Evolutionary conservation across 257 asterid genomes (phyloP), one percentile per base, ranked within the genome.

Genomic region (Misopates orontium): DNA sequence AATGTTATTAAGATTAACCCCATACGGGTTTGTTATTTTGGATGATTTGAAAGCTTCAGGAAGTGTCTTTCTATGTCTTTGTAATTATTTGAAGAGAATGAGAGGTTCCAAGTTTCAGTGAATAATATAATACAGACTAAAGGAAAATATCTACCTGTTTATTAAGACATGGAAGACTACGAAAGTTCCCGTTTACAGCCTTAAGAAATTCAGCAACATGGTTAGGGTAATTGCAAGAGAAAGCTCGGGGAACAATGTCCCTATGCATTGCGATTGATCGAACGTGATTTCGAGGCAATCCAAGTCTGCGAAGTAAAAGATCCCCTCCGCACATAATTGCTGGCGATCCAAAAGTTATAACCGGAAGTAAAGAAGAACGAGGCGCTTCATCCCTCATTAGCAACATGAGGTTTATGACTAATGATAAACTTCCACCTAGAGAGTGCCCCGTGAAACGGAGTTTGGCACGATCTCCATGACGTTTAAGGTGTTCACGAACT

Each of bases 301-400:
- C 86, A 13, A 94, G 91, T 47, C 72, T 65, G 67, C 64, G 79
- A 0, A 88, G 80, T 54, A 94, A 88, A 25, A 80, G 76, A 81
- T 90, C 91, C 40, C 99, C 99, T 9, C 99, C 98, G 23, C 99
- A 94, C 98, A 94, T 88, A 8, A 94, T 77, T 32, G 97, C 72
- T 11, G 98, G 98, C 1, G 98, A 64, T 1, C 99, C 99, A 53
- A 86, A 94, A 23, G 99, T 88, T 67, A 94, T 71, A 52, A 91
- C 93, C 0, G 99, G 96, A 53, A 94, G 96, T 55, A 91, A 75
- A 53, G 96, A 87, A 60, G 95, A 73, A 23, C 75, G 73, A 0
- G 96, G 88, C 0, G 73, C 95, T 64, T 80, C 98, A 15, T 84
- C 87, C 74, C 98, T 81, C 60, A 88, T 80, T 31, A 91, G 79